Evolutionary conservation across 371 early-diverging fungal genomes (phyloP).

Genomic region (Apophysomyces ossiformis): DNA sequence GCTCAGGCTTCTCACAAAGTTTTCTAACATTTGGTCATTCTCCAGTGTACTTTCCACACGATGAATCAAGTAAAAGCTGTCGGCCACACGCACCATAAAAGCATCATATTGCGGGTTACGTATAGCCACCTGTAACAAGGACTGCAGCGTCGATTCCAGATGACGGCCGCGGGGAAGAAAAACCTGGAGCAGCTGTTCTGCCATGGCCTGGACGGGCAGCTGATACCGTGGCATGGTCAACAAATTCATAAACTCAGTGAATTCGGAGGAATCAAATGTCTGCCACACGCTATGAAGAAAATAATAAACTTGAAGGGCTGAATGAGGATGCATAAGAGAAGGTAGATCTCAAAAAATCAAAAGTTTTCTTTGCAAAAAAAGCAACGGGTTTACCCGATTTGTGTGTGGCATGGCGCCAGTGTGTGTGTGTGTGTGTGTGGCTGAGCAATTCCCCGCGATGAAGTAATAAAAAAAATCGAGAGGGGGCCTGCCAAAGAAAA

Average conservation of each 20-base stretch:
- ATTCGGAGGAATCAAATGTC: background rate
- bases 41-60: conserved; percentile 10
- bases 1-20: conserved; percentile 15
- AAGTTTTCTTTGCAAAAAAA: background rate
- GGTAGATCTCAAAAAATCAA: background rate
- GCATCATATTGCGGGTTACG: conserved; percentile 12
- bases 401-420: too few species aligned
- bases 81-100: conserved; percentile 13
- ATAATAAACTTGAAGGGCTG: background rate
- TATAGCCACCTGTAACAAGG: conserved; percentile 3
- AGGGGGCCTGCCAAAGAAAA: background rate
- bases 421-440: too few species aligned
- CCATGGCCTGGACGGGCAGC: background rate
- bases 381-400: too few species aligned
- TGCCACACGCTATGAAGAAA: conserved; percentile 7
- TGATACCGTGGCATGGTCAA: background rate
- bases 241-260: background rate
- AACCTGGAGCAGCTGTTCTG: background rate
- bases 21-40: conserved; percentile 1
- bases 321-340: conserved; percentile 5
- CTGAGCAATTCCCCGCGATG: too few species aligned
- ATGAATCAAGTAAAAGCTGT: conserved; percentile 16
- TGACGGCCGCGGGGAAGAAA: background rate
- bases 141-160: background rate
- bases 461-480: background rate